A percentile compares a stretch with the other conserved stretches of the same genome.
phyloP scores from a whole-genome alignment of 345 rosid genomes.

The Gynandropsis gynandra region DNA sequence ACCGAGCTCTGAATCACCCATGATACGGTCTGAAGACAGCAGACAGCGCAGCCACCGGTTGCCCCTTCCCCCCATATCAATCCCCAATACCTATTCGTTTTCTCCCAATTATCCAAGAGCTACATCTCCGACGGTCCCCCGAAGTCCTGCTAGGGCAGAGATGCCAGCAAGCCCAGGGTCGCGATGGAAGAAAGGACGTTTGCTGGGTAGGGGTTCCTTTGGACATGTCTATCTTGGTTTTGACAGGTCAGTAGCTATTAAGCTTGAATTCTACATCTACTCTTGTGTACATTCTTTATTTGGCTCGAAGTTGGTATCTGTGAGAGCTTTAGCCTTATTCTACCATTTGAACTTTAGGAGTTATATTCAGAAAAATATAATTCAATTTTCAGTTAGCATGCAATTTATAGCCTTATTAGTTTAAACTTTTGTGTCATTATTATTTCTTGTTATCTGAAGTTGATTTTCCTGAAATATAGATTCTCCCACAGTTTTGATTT shows the following conservation, averaged over 20 bases:
- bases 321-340: no score
- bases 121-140: conserved; percentile 88
- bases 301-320: background rate
- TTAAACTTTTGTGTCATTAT: no score
- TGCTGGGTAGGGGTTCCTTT: conserved; percentile 61
- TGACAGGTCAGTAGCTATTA: conserved; percentile 38
- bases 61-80: conserved; percentile 80
- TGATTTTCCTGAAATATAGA: no score
- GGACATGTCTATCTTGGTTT: conserved; percentile 67
- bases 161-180: conserved; percentile 61
- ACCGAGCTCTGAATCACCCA: conserved; percentile 52
- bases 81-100: conserved; percentile 65
- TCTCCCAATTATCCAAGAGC: conserved; percentile 83
- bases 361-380: no score
- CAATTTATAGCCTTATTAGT: no score
- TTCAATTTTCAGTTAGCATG: no score
- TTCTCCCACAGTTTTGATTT: no score
- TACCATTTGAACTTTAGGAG: no score
- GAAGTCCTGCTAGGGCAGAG: conserved; percentile 90
- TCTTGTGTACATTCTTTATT: background rate
- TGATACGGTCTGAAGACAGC: conserved; percentile 65
- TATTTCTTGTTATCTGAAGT: no score
- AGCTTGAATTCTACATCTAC: background rate
- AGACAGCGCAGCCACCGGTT: conserved; percentile 80
- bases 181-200: conserved; percentile 57